A percentile compares a stretch with the other conserved stretches of the same genome.
These are phyloP conservation scores for Talaromyces albobiverticillius DNA, from an alignment of 2,329 filamentous ascomycete species.

Conservation along the genomic window DNA sequence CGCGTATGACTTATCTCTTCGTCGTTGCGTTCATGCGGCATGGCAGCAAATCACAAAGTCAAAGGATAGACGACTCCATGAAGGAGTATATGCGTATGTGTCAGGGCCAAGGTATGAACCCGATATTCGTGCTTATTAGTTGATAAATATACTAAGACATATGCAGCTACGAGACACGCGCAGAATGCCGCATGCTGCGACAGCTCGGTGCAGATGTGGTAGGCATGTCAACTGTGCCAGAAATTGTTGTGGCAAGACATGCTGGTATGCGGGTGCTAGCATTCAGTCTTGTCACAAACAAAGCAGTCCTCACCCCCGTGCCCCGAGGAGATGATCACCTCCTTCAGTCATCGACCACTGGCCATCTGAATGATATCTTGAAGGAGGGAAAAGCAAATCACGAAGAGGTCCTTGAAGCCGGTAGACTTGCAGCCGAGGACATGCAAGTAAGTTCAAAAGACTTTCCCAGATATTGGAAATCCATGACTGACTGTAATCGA, in stretches of 20 bases:
- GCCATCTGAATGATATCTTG: constrained; percentile 54
- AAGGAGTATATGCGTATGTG: constrained; percentile 65
- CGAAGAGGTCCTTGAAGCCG: constrained; percentile 63
- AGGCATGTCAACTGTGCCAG: constrained; percentile 68
- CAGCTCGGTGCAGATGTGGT: constrained; percentile 65
- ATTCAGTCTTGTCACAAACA: constrained; percentile 66
- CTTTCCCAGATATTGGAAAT: not conserved
- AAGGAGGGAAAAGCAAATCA: constrained; percentile 62
- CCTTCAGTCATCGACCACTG: constrained; percentile 49
- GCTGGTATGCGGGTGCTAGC: constrained; percentile 62
- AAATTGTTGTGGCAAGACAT: constrained; percentile 65
- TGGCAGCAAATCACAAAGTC: constrained; percentile 52
- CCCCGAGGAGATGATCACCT: constrained; percentile 56
- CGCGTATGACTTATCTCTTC: constrained; percentile 62
- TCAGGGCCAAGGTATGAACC: constrained; percentile 56
- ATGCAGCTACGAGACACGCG: constrained; percentile 60
- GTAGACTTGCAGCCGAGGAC: constrained; percentile 57
- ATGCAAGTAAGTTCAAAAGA: constrained; percentile 52
- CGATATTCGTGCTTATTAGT: not conserved
- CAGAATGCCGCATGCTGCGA: constrained; percentile 62
- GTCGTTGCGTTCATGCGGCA: constrained; percentile 55
- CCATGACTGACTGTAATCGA: constrained; percentile 19
- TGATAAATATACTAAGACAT: constrained; percentile 15
- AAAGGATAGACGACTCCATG: constrained; percentile 53
- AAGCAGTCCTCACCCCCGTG: constrained; percentile 57